phyloP scores from a whole-genome alignment of 2,329 filamentous ascomycete species.

The Lasiodiplodia gonubiensis region DNA sequence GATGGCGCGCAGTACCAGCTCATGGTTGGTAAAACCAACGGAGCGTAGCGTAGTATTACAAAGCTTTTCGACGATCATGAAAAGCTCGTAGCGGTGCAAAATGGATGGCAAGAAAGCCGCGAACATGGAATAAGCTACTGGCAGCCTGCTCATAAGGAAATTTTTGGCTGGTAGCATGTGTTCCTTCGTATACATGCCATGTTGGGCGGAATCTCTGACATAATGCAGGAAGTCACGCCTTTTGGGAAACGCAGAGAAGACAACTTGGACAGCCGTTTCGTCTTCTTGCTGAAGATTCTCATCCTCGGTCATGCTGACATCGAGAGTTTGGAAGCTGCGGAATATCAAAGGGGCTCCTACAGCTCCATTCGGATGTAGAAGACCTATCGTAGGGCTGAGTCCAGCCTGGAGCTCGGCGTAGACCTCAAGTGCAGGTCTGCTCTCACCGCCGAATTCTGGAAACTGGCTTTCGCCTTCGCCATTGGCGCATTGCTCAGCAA shows the following conservation, averaged over 20 bases:
- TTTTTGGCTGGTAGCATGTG: slow-evolving; percentile 54
- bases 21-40: slow-evolving; percentile 60
- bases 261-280: neutral
- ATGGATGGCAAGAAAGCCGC: slow-evolving; percentile 74
- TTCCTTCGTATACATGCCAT: slow-evolving; percentile 50
- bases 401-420: slow-evolving; percentile 31
- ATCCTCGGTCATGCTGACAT: slow-evolving; percentile 3
- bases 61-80: slow-evolving; percentile 67
- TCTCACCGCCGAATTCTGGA: neutral
- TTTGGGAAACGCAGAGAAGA: slow-evolving; percentile 52
- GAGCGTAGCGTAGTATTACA: slow-evolving; percentile 59
- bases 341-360: neutral
- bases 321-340: neutral
- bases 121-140: slow-evolving; percentile 54
- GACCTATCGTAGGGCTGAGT: neutral
- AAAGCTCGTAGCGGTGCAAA: slow-evolving; percentile 69
- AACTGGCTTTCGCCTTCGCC: neutral
- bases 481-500: slow-evolving; percentile 33
- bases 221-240: slow-evolving; percentile 66
- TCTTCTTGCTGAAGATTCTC: slow-evolving; percentile 32
- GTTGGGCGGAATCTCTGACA: slow-evolving; percentile 32
- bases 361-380: neutral
- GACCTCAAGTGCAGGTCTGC: slow-evolving; percentile 28
- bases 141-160: slow-evolving; percentile 57
- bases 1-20: slow-evolving; percentile 71